Conservation (phyloP, 2,329 filamentous ascomycete genomes). For the Diaporthe vexans region DNA sequence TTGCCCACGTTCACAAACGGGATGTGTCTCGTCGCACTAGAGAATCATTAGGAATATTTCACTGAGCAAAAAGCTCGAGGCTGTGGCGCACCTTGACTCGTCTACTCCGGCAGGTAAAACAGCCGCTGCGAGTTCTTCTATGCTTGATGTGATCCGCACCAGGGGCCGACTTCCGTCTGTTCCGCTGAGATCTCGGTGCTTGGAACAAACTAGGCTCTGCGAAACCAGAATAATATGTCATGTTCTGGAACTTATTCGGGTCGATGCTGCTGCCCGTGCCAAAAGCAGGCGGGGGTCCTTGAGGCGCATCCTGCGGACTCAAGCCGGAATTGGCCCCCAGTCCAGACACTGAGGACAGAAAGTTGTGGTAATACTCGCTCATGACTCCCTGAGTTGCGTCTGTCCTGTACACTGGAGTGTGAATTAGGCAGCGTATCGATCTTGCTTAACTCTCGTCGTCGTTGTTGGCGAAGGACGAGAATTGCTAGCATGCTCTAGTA, state of each 20-base stretch:
- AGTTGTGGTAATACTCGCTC: conserved; percentile 70
- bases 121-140: conserved; percentile 91
- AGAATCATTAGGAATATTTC: conserved; percentile 45
- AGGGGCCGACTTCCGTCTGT: conserved; percentile 64
- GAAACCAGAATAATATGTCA: conserved; percentile 65
- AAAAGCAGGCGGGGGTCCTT: conserved; percentile 51
- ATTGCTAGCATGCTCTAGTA: conserved; percentile 1
- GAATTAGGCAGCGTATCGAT: conserved; percentile 3
- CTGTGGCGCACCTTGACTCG: conserved; percentile 78
- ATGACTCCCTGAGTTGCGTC: conserved; percentile 51
- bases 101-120: conserved; percentile 89
- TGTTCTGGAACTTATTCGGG: conserved; percentile 59
- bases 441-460: not conserved
- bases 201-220: conserved; percentile 64
- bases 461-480: not conserved
- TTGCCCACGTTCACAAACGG: conserved; percentile 82
- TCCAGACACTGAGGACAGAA: conserved; percentile 66
- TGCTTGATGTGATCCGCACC: conserved; percentile 86
- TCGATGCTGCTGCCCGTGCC: conserved; percentile 52
- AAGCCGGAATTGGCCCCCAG: conserved; percentile 47
- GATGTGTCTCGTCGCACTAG: conserved; percentile 93
- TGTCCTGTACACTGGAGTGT: not conserved
- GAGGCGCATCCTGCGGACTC: conserved; percentile 54
- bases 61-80: not conserved
- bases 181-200: conserved; percentile 62